Evolutionary conservation across 208 protist species (phyloP), one percentile per base, ranked within the genome.

Genomic region (Trypanosoma lewisi): DNA sequence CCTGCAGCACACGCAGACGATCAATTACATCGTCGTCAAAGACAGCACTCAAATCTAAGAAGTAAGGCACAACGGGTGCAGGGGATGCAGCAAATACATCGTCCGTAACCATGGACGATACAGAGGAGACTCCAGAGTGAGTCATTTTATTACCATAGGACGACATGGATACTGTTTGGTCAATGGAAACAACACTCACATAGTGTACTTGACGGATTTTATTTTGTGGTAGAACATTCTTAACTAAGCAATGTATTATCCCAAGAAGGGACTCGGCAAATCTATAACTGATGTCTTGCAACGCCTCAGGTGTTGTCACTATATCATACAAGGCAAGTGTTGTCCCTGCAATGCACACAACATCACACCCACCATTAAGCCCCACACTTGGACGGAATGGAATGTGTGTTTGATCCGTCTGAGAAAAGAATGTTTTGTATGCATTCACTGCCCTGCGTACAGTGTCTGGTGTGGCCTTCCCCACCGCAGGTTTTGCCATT

Each of bases 191-290:
- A 28, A 94, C 84, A 36, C 75, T 87, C 21, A 88, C 73, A 54
- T 85, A 91, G 58, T 89, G 84, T 44, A 94, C 54, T 17, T 77
- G 63, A 21, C 75, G 73, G 47, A 94, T 73, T 55, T 76, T 76
- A 45, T 89, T 75, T 4, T 67, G 69, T 0, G 87, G 82, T 31
- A 91, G 55, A 57, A 91, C 80, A 58, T 88, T 71, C 34, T 78
- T 80, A 53, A 71, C 68, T 50, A 91, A 64, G 30, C 85, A 73
- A 68, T 94, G 87, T 66, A 91, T 61, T 23, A 91, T 73, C 50
- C 87, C 87, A 4, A 94, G 72, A 30, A 94, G 70, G n/a, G 79
- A 74, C 63, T 94, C 83, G 21, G 87, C 87, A 54, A 91, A 80
- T 39, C 87, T 78, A 5, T 70, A 74, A 21, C 70, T 73, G 16